A percentile compares a stretch with the other conserved stretches of the same genome.
These are phyloP conservation scores for Rhynchospora tenuis DNA, from an alignment of 176 grass and related monocot genomes.

Conservation along the genomic window DNA sequence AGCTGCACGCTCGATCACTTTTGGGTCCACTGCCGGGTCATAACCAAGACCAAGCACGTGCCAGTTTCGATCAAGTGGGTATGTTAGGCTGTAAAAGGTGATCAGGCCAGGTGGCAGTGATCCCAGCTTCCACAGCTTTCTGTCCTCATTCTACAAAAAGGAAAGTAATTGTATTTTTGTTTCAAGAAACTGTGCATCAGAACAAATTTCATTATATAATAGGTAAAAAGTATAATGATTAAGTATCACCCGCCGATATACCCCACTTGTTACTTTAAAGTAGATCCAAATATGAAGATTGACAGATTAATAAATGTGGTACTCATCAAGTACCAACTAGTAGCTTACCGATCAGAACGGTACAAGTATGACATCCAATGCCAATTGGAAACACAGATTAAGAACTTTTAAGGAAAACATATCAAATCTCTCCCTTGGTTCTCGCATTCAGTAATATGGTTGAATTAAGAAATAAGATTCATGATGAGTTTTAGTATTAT, in stretches of 20 bases:
- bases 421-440: not conserved
- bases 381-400: not conserved
- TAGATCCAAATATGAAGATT: not conserved
- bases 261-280: not conserved
- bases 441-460: not conserved
- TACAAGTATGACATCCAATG: not conserved
- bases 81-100: constrained; percentile 98
- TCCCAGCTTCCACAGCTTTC: constrained; percentile 91
- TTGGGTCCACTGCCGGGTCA: constrained; percentile 73
- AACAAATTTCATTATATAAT: not conserved
- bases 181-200: not conserved
- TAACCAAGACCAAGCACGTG: constrained; percentile 95
- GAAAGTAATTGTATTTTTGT: constrained; percentile 2
- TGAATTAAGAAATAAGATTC: not conserved
- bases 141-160: constrained; percentile 61
- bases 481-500: not conserved
- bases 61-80: constrained; percentile 70
- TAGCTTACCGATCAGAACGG: not conserved
- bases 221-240: not conserved
- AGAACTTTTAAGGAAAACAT: not conserved
- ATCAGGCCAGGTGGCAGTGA: constrained; percentile 85
- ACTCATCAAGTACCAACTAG: not conserved
- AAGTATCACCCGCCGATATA: not conserved
- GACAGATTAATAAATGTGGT: not conserved
- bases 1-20: constrained; percentile 62